Percentiles rank a stretch among this genome's conserved stretches.
These are phyloP conservation scores for Amylocarpus encephaloides DNA, from an alignment of 2,329 filamentous ascomycete genomes.

Conservation along the genomic window DNA sequence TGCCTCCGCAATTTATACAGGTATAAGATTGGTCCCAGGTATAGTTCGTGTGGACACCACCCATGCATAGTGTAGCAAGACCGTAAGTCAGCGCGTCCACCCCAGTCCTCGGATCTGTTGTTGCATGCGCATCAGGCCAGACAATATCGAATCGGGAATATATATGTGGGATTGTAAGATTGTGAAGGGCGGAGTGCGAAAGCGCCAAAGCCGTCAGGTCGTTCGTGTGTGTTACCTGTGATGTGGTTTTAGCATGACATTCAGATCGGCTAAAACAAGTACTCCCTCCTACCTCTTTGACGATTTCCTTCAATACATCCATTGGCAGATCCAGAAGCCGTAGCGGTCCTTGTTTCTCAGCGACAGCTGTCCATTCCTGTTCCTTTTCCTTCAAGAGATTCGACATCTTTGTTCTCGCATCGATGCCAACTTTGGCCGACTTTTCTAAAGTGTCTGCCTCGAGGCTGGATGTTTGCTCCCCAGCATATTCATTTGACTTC, in stretches of 20 bases:
- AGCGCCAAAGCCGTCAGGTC: conserved; percentile 73
- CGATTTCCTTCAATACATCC: conserved; percentile 71
- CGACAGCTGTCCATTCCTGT: conserved; percentile 59
- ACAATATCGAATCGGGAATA: conserved; percentile 85
- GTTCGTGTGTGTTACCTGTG: conserved; percentile 71
- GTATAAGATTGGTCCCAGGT: conserved; percentile 19
- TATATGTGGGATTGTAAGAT: conserved; percentile 68
- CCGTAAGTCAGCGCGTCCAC: conserved; percentile 82
- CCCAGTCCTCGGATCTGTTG: conserved; percentile 59
- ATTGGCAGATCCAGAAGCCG: conserved; percentile 68
- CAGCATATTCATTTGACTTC: conserved; percentile 17
- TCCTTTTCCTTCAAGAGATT: conserved; percentile 52
- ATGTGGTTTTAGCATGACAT: conserved; percentile 1
- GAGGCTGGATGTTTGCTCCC: conserved; percentile 17
- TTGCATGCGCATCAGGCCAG: conserved; percentile 67
- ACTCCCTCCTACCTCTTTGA: conserved; percentile 60
- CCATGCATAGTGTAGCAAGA: conserved; percentile 71
- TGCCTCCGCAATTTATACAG: conserved; percentile 31
- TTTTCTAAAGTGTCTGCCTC: conserved; percentile 17
- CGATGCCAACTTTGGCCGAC: conserved; percentile 17
- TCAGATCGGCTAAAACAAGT: background rate
- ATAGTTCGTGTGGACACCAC: conserved; percentile 47
- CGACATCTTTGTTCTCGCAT: conserved; percentile 31
- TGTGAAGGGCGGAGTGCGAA: conserved; percentile 71
- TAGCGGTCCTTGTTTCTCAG: conserved; percentile 51